Conservation (phyloP, 164 flowering plant genomes). For the Umbellularia californica region DNA sequence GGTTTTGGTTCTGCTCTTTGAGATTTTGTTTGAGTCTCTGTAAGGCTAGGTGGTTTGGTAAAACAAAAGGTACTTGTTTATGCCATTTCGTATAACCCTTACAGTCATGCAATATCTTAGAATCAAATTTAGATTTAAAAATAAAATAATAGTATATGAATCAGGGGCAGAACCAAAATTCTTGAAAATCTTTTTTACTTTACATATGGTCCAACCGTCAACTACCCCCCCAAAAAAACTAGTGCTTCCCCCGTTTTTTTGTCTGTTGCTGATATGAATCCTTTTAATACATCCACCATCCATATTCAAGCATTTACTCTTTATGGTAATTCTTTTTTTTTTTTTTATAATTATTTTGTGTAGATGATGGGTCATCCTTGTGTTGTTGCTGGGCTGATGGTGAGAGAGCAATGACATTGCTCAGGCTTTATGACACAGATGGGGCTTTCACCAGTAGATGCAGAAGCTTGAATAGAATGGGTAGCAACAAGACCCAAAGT, state of each 20-base stretch:
- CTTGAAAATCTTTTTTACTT: too few species aligned
- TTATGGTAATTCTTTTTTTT: too few species aligned
- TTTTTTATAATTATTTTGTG: background rate
- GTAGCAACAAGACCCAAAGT: constrained; percentile 10
- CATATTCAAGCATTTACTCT: too few species aligned
- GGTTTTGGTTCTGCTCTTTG: background rate
- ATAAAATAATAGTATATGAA: background rate
- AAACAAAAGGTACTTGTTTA: background rate
- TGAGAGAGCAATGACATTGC: constrained; percentile 55
- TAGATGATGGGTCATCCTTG: constrained; percentile 77
- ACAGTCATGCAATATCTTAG: too few species aligned
- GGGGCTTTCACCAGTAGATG: constrained; percentile 18
- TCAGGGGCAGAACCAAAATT: background rate
- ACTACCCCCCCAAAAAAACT: too few species aligned
- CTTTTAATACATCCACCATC: too few species aligned
- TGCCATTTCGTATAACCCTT: too few species aligned
- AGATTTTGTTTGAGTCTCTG: too few species aligned
- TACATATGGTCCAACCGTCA: too few species aligned
- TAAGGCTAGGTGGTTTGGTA: background rate
- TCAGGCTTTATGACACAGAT: constrained; percentile 40
- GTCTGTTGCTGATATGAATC: too few species aligned
- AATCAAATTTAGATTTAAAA: too few species aligned
- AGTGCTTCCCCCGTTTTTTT: too few species aligned
- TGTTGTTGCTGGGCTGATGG: constrained; percentile 79
- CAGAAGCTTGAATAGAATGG: constrained; percentile 16